Base-by-base conservation (phyloP, 2,329 filamentous ascomycete species). In the Hansfordia pulvinata region DNA sequence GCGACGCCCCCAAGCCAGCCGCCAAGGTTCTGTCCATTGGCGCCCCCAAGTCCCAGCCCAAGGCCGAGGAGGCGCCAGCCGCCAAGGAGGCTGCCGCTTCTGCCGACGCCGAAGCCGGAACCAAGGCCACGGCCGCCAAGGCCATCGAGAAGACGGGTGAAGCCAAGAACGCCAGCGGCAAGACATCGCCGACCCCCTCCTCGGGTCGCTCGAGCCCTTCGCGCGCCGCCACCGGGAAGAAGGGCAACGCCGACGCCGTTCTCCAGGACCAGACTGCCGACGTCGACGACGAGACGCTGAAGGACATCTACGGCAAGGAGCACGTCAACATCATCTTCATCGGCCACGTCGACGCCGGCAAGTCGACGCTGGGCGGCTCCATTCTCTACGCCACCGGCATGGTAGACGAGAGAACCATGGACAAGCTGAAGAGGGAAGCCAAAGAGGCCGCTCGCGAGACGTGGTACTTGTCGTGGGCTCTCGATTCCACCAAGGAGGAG, bases 341-440 rank as follows among this genome's bases (percentile, higher is more conserved):
- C 47, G 88, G 90, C 27, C 90, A 98, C 65, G 92, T 98, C 43
- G 90, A 98, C 61, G 90, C 90, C 27, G 90, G 90, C 42, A 98
- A 98, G 62, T 94, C 85, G 20, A 98, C 90, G 3, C 67, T 98
- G 5, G 90, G 90, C 49, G 90, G 90, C 26, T 82, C 82, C 27
- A 93, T 98, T 36, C 65, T 98, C 10, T 93, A 90, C 52, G 75
- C 74, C 27, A 94, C 88, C 5, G 90, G 90, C 33, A 98, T 96
- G 90, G 90, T 98, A n/a, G 92, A 98, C 47, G 85, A 98, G 57
- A 75, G 90, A 50, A 98, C 90, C 19, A 73, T 98, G 66, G 90
- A 98, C 28, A 98, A 98, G 59, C 93, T 93, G 65, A 93, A 88
- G 69, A 75, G 73, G 42, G 92, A 98, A 46, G 88, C 90, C 26